Percentiles rank a stretch among this genome's conserved stretches.
Evolutionary conservation across 73 alveolate genomes (phyloP).

Genomic region (Uronychia setigera): DNA sequence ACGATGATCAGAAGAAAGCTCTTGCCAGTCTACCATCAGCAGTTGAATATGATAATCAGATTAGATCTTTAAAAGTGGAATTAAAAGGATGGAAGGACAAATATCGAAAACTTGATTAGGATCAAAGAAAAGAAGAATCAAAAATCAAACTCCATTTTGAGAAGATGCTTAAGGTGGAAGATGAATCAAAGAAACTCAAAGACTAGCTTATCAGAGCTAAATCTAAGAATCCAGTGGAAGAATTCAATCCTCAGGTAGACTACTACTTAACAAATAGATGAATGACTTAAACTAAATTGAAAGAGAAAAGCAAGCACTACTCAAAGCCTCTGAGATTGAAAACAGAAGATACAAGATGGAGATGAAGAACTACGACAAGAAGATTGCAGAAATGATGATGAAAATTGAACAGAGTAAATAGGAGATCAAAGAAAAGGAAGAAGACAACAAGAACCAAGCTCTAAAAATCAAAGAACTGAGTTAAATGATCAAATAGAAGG

Average conservation of each 20-base stretch:
- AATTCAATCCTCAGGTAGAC: background rate
- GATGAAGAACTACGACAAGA: background rate
- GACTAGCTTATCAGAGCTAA: background rate
- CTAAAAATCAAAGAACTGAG: background rate
- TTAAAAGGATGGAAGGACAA: conserved; percentile 49
- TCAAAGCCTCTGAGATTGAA: background rate
- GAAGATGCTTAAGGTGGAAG: background rate
- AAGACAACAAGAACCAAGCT: background rate
- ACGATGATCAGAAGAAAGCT: conserved; percentile 39
- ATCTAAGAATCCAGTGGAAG: background rate
- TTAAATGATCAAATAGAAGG: background rate
- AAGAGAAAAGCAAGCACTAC: background rate
- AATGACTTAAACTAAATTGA: background rate
- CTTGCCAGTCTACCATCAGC: conserved; percentile 21
- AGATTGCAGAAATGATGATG: background rate
- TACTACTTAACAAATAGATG: background rate
- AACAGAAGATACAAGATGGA: background rate
- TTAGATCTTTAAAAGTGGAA: conserved; percentile 26
- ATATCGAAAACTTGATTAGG: conserved; percentile 20
- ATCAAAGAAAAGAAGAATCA: conserved; percentile 4
- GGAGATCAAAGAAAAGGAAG: background rate
- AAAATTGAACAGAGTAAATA: background rate
- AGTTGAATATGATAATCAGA: conserved; percentile 28
- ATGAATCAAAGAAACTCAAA: background rate
- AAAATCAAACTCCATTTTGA: background rate